Percentiles rank a stretch among this genome's conserved stretches.
phyloP scores from a whole-genome alignment of 305 asterid species.

The Lippia alba region DNA sequence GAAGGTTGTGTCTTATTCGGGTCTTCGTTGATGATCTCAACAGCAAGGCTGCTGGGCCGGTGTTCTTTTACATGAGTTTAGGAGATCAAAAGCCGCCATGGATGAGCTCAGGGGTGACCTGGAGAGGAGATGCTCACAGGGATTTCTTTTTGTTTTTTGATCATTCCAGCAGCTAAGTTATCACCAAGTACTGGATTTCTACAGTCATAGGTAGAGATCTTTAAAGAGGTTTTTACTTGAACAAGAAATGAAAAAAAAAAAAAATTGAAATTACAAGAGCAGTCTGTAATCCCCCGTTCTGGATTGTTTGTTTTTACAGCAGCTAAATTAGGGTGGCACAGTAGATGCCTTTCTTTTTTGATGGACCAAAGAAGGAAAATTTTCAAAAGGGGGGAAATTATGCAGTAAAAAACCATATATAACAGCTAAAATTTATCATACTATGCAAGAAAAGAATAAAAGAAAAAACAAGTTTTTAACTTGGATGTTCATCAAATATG shows the following conservation, averaged over 20 bases:
- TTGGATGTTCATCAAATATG: too few species aligned
- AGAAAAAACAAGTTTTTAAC: too few species aligned
- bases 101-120: conserved; percentile 80
- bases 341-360: conserved; percentile 25
- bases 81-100: conserved; percentile 66
- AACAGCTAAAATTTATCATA: too few species aligned
- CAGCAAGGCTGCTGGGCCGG: conserved; percentile 71
- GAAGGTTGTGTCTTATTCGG: conserved; percentile 71
- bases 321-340: conserved; percentile 28
- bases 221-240: conserved; percentile 5
- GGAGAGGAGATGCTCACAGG: conserved; percentile 62
- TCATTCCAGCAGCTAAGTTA: too few species aligned
- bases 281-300: conserved; percentile 24
- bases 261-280: conserved; percentile 10
- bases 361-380: conserved; percentile 40
- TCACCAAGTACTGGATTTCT: conserved; percentile 83
- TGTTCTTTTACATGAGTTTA: conserved; percentile 62
- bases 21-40: conserved; percentile 73
- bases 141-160: too few species aligned
- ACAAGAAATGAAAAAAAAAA: conserved; percentile 24
- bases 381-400: conserved; percentile 25
- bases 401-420: neutral
- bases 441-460: too few species aligned
- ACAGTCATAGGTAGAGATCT: conserved; percentile 73
- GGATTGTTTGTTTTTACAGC: conserved; percentile 24